Evolutionary conservation across 305 asterid species (phyloP).

Genomic region (Plantago coronopus): DNA sequence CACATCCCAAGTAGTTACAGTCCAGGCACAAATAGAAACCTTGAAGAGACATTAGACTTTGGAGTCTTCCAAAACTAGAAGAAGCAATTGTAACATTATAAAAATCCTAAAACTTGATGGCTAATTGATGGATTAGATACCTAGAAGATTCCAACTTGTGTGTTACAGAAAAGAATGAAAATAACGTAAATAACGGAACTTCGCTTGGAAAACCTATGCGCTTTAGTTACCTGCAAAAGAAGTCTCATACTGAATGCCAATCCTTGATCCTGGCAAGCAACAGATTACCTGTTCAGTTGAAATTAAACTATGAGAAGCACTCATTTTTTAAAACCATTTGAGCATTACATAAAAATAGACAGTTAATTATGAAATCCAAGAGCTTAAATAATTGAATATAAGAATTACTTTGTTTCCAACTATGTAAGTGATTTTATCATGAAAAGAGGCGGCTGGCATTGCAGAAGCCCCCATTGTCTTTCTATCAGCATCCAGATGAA

Average conservation of each 20-base stretch:
- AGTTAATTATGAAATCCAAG: slow-evolving; percentile 17
- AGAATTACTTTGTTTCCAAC: slow-evolving; percentile 76
- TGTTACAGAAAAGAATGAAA: neutral
- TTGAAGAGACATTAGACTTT: neutral
- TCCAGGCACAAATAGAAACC: neutral
- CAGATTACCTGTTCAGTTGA: slow-evolving; percentile 65
- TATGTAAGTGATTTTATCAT: slow-evolving; percentile 75
- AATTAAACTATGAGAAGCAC: slow-evolving; percentile 15
- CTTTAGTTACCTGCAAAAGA: slow-evolving; percentile 76
- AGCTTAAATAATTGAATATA: slow-evolving; percentile 11
- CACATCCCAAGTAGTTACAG: neutral
- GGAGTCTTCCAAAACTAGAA: neutral
- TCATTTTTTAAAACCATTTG: neutral
- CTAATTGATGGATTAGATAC: neutral
- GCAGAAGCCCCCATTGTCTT: slow-evolving; percentile 53
- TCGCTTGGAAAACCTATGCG: neutral
- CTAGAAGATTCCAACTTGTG: neutral
- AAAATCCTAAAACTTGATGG: neutral
- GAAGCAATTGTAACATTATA: too few species aligned
- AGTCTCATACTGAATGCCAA: slow-evolving; percentile 86
- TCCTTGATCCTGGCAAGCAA: slow-evolving; percentile 92
- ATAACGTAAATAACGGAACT: neutral
- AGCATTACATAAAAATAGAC: slow-evolving; percentile 10
- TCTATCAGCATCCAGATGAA: slow-evolving; percentile 91
- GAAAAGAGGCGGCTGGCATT: slow-evolving; percentile 38